Evolutionary conservation across 345 rosid species (phyloP).

Genomic region (Dipteronia sinensis): DNA sequence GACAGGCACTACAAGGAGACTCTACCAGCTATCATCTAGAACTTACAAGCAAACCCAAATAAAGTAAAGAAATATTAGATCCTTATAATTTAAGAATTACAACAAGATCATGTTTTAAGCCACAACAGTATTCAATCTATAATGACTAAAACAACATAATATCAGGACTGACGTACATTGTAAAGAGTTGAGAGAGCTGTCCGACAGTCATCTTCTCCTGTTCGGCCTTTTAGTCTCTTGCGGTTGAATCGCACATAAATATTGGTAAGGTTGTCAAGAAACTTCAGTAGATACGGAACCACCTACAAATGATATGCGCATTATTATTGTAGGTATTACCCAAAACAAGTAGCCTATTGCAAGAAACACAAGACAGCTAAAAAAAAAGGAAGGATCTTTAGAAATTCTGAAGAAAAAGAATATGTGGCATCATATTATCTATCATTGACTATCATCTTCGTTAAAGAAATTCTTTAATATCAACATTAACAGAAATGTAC

Average conservation of each 20-base stretch:
- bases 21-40: neutral
- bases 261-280: constrained; percentile 95
- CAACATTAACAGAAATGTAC: neutral
- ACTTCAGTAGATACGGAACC: constrained; percentile 91
- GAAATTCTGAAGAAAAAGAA: neutral
- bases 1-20: neutral
- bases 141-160: constrained; percentile 14
- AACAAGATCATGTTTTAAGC: too few species aligned
- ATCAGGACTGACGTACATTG: constrained; percentile 53
- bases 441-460: neutral
- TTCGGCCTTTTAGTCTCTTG: constrained; percentile 95
- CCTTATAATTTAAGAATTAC: neutral
- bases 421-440: neutral
- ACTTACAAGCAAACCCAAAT: neutral
- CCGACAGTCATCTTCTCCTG: constrained; percentile 87
- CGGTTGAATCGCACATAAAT: constrained; percentile 97
- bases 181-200: constrained; percentile 89
- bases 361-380: neutral
- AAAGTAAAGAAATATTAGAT: neutral
- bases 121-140: neutral
- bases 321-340: neutral
- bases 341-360: neutral
- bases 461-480: neutral
- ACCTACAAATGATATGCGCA: constrained; percentile 46
- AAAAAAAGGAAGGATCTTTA: neutral